Percentiles rank a stretch among this genome's conserved stretches.
Evolutionary conservation across 2,329 filamentous ascomycete genomes (phyloP).

Genomic region (Purpureocillium takamizusanense): DNA sequence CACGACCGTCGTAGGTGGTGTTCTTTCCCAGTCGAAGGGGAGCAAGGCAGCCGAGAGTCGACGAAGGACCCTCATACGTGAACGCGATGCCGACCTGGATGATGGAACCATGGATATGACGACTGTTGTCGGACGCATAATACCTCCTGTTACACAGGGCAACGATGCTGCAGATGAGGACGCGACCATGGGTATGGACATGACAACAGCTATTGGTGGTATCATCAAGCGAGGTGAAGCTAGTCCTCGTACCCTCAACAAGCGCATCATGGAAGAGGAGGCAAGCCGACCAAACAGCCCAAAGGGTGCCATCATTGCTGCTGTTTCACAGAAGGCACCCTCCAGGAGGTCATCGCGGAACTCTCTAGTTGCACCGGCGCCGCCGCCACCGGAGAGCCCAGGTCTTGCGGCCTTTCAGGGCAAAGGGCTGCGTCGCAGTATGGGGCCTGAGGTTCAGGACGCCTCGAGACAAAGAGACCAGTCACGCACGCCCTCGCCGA

Average conservation of each 20-base stretch:
- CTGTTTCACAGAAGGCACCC: conserved; percentile 12
- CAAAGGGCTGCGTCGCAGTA: conserved; percentile 39
- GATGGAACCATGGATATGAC: conserved; percentile 46
- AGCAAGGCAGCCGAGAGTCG: conserved; percentile 13
- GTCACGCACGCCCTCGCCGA: conserved; percentile 13
- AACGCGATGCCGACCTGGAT: conserved; percentile 18
- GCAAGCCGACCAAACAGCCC: conserved; percentile 37
- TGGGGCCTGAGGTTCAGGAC: conserved; percentile 21
- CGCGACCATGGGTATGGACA: conserved; percentile 55
- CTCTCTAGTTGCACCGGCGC: conserved; percentile 20
- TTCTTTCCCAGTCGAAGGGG: conserved; percentile 28
- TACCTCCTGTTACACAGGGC: conserved; percentile 16
- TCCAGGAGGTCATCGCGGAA: conserved; percentile 8
- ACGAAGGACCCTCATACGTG: conserved; percentile 18
- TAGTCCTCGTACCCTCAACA: conserved; percentile 30
- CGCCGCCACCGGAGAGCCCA: conserved; percentile 41
- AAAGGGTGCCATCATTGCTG: conserved; percentile 24
- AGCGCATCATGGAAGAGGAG: conserved; percentile 51
- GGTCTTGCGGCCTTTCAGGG: conserved; percentile 44
- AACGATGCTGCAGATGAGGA: conserved; percentile 22
- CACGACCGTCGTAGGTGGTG: conserved; percentile 54
- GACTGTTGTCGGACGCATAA: conserved; percentile 44
- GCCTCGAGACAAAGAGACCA: conserved; percentile 4
- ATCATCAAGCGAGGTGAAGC: conserved; percentile 39
- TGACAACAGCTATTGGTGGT: conserved; percentile 54